Conservation (phyloP, 495 filamentous ascomycete genomes). For the Aspergillus bridgeri region DNA sequence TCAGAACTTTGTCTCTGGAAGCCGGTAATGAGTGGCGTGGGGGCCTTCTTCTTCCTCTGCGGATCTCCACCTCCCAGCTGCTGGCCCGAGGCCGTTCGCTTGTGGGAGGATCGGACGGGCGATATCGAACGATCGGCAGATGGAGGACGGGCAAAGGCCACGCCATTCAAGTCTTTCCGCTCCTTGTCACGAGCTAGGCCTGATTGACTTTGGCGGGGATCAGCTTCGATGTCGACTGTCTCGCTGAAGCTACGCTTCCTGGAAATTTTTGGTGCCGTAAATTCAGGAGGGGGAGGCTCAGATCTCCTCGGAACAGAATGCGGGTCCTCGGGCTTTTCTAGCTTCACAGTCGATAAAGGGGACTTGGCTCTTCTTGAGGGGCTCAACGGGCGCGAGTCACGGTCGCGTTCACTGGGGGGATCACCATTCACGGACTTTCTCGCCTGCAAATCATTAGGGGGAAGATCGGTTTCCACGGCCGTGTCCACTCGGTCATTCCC, state of each 20-base stretch:
- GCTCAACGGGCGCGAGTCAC: conserved; percentile 26
- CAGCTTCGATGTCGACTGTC: conserved; percentile 35
- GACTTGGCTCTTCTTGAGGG: conserved; percentile 22
- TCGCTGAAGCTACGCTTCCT: conserved; percentile 46
- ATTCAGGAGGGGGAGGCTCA: conserved; percentile 17
- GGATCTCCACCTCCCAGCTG: conserved; percentile 39
- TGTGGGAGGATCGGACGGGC: conserved; percentile 55
- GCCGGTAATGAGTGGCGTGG: conserved; percentile 50
- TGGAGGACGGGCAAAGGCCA: conserved; percentile 27
- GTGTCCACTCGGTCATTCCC: conserved; percentile 49
- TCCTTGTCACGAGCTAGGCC: conserved; percentile 22
- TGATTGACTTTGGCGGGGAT: conserved; percentile 22
- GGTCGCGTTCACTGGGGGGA: conserved; percentile 19
- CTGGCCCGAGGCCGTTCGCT: conserved; percentile 58
- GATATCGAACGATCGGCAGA: conserved; percentile 61
- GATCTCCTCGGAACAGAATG: conserved; percentile 22
- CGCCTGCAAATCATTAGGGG: conserved; percentile 21
- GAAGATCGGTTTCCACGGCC: conserved; percentile 21
- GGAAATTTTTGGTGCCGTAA: conserved; percentile 19
- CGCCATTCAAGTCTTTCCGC: conserved; percentile 25
- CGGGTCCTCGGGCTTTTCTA: conserved; percentile 35
- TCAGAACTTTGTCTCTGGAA: conserved; percentile 50
- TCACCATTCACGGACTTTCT: conserved; percentile 35
- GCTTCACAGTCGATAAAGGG: conserved; percentile 32
- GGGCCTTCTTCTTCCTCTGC: conserved; percentile 39